Base-by-base conservation (phyloP, 164 flowering plant species). In the Vitis riparia region DNA sequence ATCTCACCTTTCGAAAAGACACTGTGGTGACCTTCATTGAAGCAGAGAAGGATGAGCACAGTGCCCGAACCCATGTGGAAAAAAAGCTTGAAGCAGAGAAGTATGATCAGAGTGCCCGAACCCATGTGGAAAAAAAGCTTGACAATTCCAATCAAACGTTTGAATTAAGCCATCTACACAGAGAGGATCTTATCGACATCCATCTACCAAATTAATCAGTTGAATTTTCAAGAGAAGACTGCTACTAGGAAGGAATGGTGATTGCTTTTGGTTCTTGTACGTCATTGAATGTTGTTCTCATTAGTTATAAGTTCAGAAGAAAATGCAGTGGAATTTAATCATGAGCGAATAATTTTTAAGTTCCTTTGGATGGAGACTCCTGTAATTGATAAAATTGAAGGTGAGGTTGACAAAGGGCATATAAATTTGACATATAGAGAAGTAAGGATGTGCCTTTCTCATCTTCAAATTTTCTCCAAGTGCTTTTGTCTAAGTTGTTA, bases 1-100 rank as follows among this genome's bases (percentile, higher is more conserved):
- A 95, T 69, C 77, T 93, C 1, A 86, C 84, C 50, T 84, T 93
- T 27, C 69, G 98, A 29, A 93, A 91, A 65, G 97, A 91, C 78
- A 75, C 2, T 1, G 91, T 72, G 2, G 90, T 79, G 2, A 91
- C 96, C 1, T 91, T 63, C 69, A 73, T 86, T 27, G 91, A 86
- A 5, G 78, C 89, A 16, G 15, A 73, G 3, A 80, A 83, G 50
- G 57, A 59, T 9, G 82, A 70, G 11, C 66, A 76, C 11, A 47
- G 51, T 6, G 74, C 67, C 5, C 88, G 83, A 72, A 66, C 53
- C 19, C 78, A 60, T 17, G 71, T 85, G 81, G 95, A 89, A 78
- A 71, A 59, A 27, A 92, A 91, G 6, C 5, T 59, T 32, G 6
- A 32, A 3, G 23, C 89, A 16, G 15, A 73, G 2, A 80, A 83